Evolutionary conservation across 2,329 filamentous ascomycete genomes (phyloP).

Genomic region (Esteya vermicola): DNA sequence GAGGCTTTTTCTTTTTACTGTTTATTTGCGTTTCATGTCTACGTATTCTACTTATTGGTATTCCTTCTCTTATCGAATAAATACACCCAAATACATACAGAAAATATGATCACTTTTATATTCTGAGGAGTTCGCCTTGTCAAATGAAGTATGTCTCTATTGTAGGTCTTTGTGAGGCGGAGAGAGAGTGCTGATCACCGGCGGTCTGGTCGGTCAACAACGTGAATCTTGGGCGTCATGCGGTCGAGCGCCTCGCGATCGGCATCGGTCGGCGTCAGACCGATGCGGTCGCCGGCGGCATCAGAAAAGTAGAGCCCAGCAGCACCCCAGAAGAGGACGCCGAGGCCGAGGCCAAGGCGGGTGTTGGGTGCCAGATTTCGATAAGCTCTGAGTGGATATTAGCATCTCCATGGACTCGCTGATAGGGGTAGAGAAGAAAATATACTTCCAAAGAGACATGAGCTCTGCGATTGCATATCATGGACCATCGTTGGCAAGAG

Average conservation of each 20-base stretch:
- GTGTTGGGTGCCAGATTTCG: constrained; percentile 56
- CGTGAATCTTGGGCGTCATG: constrained; percentile 45
- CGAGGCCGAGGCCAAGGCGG: constrained; percentile 56
- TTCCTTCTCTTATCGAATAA: no score
- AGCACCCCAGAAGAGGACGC: constrained; percentile 62
- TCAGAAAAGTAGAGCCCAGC: constrained; percentile 63
- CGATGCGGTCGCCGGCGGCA: constrained; percentile 56
- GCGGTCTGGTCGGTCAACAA: constrained; percentile 35
- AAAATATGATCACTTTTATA: no score
- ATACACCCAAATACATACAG: no score
- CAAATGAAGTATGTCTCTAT: no score
- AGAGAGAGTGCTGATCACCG: neutral
- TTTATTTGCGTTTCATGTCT: no score
- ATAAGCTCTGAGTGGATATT: constrained; percentile 41
- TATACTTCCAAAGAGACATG: constrained; percentile 17
- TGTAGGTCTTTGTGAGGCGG: no score
- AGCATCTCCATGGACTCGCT: neutral
- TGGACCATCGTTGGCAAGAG: neutral
- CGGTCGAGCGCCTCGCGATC: constrained; percentile 55
- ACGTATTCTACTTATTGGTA: no score
- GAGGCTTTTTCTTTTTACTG: neutral
- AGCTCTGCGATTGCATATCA: no score
- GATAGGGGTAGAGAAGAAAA: no score
- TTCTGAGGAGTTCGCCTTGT: no score
- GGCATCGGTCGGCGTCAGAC: constrained; percentile 56